Conservation (phyloP, 1,284 basidiomycete genomes). For the Trichosporon asahii region DNA sequence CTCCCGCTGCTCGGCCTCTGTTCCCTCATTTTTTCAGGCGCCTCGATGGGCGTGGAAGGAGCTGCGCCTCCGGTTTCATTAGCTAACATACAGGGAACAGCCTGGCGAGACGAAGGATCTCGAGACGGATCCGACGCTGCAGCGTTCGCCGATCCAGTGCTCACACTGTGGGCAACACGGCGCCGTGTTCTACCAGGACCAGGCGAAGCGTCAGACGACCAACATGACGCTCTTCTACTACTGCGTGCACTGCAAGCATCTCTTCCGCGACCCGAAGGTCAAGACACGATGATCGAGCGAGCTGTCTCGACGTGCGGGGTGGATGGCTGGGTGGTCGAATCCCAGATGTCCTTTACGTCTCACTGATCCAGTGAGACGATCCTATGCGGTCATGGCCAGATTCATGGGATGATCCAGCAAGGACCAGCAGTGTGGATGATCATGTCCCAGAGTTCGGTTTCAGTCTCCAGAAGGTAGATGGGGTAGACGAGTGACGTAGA, state of each 20-base stretch:
- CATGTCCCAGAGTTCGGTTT: neutral
- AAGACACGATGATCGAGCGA: neutral
- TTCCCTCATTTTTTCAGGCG: too few species aligned
- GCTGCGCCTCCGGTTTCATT: too few species aligned
- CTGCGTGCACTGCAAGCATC: conserved; percentile 77
- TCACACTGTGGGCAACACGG: conserved; percentile 54
- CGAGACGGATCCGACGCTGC: conserved; percentile 82
- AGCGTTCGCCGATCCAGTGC: conserved; percentile 51
- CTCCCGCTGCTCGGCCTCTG: neutral
- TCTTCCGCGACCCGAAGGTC: conserved; percentile 64
- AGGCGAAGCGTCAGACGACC: conserved; percentile 85
- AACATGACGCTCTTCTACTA: conserved; percentile 82
- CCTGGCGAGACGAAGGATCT: conserved; percentile 86
- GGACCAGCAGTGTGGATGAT: neutral
- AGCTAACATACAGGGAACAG: conserved; percentile 66
- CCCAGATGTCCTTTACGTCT: too few species aligned
- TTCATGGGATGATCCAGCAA: too few species aligned
- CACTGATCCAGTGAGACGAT: too few species aligned
- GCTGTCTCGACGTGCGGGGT: too few species aligned
- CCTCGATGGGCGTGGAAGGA: too few species aligned
- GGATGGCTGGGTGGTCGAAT: too few species aligned
- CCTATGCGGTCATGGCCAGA: too few species aligned
- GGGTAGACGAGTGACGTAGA: neutral
- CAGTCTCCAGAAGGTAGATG: neutral
- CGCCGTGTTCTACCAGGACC: conserved; percentile 88